Evolutionary conservation across 331 rosid genomes (phyloP).

Genomic region (Saraca asoca): DNA sequence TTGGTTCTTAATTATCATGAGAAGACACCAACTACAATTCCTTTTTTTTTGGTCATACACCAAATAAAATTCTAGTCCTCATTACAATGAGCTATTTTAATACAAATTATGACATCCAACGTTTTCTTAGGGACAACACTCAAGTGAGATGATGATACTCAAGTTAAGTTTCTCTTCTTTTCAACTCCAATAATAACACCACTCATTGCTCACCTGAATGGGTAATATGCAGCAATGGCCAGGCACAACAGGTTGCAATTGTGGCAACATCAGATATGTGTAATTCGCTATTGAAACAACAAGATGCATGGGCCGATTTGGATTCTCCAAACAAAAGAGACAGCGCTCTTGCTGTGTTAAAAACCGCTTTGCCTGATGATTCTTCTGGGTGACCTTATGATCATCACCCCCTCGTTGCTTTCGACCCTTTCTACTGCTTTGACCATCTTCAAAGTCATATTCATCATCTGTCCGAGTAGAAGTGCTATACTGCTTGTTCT

Average conservation of each 20-base stretch:
- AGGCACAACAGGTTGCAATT: slow-evolving; percentile 73
- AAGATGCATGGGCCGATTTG: slow-evolving; percentile 76
- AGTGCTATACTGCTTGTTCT: slow-evolving; percentile 65
- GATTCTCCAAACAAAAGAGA: slow-evolving; percentile 77
- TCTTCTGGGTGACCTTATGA: slow-evolving; percentile 46
- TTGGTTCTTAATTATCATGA: slow-evolving; percentile 13
- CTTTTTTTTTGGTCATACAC: no score
- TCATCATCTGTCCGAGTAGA: slow-evolving; percentile 82
- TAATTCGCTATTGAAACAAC: slow-evolving; percentile 74
- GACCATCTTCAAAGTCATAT: slow-evolving; percentile 75
- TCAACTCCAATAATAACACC: no score
- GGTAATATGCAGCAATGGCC: slow-evolving; percentile 96
- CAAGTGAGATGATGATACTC: no score
- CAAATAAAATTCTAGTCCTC: slow-evolving; percentile 7
- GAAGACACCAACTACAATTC: slow-evolving; percentile 4
- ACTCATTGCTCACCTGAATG: slow-evolving; percentile 59
- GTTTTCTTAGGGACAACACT: slow-evolving; percentile 1
- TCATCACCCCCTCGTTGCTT: slow-evolving; percentile 64
- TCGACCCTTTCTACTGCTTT: slow-evolving; percentile 51
- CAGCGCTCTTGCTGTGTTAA: slow-evolving; percentile 78
- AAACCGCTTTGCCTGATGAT: slow-evolving; percentile 43
- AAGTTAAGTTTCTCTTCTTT: no score
- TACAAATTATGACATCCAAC: background rate
- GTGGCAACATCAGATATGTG: slow-evolving; percentile 89
- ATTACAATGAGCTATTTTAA: background rate